These are phyloP conservation scores for Stephania yunnanensis DNA, from an alignment of 164 flowering plant species.

Conservation along the genomic window DNA sequence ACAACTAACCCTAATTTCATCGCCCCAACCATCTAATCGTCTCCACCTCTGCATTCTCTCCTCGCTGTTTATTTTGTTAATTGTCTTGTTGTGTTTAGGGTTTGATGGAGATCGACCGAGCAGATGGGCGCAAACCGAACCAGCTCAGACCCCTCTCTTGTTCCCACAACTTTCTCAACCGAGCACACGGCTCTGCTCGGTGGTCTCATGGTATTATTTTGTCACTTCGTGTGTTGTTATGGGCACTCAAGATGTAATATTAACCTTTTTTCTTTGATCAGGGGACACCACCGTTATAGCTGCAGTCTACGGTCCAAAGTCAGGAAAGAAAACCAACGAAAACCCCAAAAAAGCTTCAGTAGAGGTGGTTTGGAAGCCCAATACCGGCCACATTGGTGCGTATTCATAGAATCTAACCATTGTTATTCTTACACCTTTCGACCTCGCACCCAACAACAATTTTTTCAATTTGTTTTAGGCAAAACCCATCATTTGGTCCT, in stretches of 20 bases:
- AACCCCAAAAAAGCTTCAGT: conserved; percentile 85
- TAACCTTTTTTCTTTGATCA: conserved; percentile 14
- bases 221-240: background rate
- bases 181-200: conserved; percentile 94
- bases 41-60: too few species aligned
- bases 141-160: conserved; percentile 76
- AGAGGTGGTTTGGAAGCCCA: conserved; percentile 95
- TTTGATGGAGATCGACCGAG: conserved; percentile 51
- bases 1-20: too few species aligned
- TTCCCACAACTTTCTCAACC: conserved; percentile 60
- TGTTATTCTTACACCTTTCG: too few species aligned
- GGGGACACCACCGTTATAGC: conserved; percentile 87
- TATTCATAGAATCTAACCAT: background rate
- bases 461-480: too few species aligned
- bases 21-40: too few species aligned
- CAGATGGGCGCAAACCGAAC: conserved; percentile 59
- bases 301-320: conserved; percentile 92
- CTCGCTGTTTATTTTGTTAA: too few species aligned
- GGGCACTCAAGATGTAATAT: background rate
- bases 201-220: conserved; percentile 75
- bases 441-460: too few species aligned
- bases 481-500: too few species aligned
- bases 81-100: too few species aligned
- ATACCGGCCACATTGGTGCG: conserved; percentile 82
- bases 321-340: conserved; percentile 85